Percentiles rank a stretch among this genome's conserved stretches.
phyloP scores from a whole-genome alignment of 2,329 filamentous ascomycete species.

The Colletotrichum orbiculare region DNA sequence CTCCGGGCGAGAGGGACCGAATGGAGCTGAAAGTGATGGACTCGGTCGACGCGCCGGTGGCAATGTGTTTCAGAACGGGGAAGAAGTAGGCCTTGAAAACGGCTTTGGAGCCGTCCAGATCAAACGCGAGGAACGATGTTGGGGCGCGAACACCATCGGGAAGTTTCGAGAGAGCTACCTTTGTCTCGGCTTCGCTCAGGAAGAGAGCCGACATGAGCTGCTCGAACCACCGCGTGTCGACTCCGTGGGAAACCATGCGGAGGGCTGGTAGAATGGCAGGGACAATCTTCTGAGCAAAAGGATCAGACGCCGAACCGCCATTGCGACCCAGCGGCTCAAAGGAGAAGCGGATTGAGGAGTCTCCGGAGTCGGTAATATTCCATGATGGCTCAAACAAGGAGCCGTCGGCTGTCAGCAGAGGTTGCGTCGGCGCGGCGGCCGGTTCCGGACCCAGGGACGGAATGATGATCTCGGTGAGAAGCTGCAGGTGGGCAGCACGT shows the following conservation, averaged over 20 bases:
- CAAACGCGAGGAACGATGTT: constrained; percentile 41
- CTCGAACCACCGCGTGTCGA: constrained; percentile 39
- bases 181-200: constrained; percentile 36
- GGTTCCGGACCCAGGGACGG: constrained; percentile 34
- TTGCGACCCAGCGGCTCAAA: constrained; percentile 37
- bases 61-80: constrained; percentile 41
- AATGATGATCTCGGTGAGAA: constrained; percentile 35
- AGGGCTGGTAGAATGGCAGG: constrained; percentile 31
- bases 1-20: constrained; percentile 38
- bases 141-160: constrained; percentile 38
- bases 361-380: constrained; percentile 36
- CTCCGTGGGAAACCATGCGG: constrained; percentile 19
- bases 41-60: constrained; percentile 39
- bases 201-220: constrained; percentile 39
- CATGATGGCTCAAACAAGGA: constrained; percentile 36
- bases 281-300: constrained; percentile 36
- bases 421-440: constrained; percentile 25
- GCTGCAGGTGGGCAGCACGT: constrained; percentile 25
- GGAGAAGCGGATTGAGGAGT: constrained; percentile 34
- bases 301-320: constrained; percentile 28
- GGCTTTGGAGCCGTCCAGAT: constrained; percentile 39
- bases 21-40: constrained; percentile 39
- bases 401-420: constrained; percentile 32
- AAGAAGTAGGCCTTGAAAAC: constrained; percentile 42
- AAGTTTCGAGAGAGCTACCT: constrained; percentile 29